Conservation (phyloP, 768 basidiomycete species). For the Boletus bicolor region DNA sequence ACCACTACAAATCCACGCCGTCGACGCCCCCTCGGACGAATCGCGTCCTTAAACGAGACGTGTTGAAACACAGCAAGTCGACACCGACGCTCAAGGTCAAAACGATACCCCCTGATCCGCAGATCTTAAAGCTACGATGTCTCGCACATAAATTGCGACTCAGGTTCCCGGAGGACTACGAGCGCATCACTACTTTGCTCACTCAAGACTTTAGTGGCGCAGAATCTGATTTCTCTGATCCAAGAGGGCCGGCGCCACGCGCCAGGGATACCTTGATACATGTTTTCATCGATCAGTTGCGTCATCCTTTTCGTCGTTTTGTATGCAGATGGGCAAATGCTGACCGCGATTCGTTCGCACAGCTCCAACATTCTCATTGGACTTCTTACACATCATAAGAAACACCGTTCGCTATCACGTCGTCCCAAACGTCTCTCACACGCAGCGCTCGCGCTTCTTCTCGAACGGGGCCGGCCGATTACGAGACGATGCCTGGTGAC, state of each 20-base stretch:
- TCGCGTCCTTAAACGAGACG: constrained; percentile 20
- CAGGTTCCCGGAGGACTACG: constrained; percentile 53
- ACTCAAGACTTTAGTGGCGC: constrained; percentile 35
- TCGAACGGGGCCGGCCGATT: constrained; percentile 79
- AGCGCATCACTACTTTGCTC: constrained; percentile 29
- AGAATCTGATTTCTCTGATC: constrained; percentile 35
- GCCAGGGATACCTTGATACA: constrained; percentile 35
- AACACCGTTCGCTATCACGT: constrained; percentile 40
- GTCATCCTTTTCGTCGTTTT: constrained; percentile 12
- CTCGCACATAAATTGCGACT: constrained; percentile 55
- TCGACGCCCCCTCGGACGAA: constrained; percentile 32
- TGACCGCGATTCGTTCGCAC: constrained; percentile 9
- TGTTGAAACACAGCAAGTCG: constrained; percentile 43
- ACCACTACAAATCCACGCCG: constrained; percentile 25
- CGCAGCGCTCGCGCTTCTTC: constrained; percentile 68
- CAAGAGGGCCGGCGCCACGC: constrained; percentile 32
- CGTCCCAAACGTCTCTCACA: constrained; percentile 63
- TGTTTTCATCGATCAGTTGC: constrained; percentile 45
- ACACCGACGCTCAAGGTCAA: constrained; percentile 43
- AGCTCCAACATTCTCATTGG: constrained; percentile 90
- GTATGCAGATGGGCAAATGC: not conserved
- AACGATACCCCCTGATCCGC: constrained; percentile 44
- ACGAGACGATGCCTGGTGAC: constrained; percentile 74
- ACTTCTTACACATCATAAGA: constrained; percentile 66
- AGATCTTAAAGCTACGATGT: constrained; percentile 47